These are phyloP conservation scores for Trichoderma pleuroti DNA, from an alignment of 2,329 filamentous ascomycete genomes.

Conservation along the genomic window DNA sequence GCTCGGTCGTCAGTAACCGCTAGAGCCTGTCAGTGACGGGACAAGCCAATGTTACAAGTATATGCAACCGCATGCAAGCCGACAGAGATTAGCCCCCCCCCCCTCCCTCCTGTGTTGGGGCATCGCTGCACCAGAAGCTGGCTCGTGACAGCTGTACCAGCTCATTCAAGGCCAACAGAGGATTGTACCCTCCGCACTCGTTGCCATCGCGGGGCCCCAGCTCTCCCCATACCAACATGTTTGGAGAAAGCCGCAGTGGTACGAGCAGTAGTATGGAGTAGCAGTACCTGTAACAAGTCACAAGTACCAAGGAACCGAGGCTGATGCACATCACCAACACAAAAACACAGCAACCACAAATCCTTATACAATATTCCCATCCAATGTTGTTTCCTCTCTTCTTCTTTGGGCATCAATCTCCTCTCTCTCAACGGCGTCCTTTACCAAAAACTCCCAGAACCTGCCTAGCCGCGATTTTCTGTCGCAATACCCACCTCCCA, in stretches of 20 bases:
- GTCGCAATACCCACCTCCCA: background rate
- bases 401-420: background rate
- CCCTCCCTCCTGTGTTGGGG: background rate
- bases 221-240: background rate
- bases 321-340: background rate
- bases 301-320: too few relatives aligned
- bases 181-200: constrained; percentile 4
- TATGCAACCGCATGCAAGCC: background rate
- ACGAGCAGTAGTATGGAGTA: background rate
- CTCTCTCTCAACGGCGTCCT: background rate
- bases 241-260: background rate
- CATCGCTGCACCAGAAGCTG: background rate
- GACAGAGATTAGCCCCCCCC: background rate
- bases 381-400: background rate
- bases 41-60: background rate
- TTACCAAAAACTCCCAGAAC: background rate
- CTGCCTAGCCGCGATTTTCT: background rate
- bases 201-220: constrained; percentile 13
- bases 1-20: background rate
- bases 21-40: background rate
- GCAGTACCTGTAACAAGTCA: background rate
- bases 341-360: background rate
- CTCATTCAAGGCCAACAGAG: background rate
- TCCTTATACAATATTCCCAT: background rate
- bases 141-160: background rate